A percentile compares a stretch with the other conserved stretches of the same genome.
Evolutionary conservation across 768 basidiomycete genomes (phyloP).

Genomic region (Xerocomellus intermedius): DNA sequence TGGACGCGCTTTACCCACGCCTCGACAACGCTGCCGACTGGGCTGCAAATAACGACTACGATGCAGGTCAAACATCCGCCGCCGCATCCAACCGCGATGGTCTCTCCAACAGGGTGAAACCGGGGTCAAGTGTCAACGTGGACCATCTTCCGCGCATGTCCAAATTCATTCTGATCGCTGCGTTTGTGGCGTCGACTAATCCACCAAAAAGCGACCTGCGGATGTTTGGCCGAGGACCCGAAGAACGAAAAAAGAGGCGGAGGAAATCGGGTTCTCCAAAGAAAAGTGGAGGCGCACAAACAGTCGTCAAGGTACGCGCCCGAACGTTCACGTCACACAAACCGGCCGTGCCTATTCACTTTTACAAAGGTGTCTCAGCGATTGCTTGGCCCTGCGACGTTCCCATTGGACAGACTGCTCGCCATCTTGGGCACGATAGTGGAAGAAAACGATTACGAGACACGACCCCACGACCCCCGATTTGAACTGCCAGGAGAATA

Average conservation of each 20-base stretch:
- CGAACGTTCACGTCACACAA: not conserved
- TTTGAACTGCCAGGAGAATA: conserved; percentile 64
- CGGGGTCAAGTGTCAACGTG: conserved; percentile 18
- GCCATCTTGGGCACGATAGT: conserved; percentile 78
- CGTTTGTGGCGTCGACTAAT: conserved; percentile 83
- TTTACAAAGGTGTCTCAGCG: conserved; percentile 61
- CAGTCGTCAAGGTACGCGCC: conserved; percentile 44
- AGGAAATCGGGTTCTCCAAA: conserved; percentile 39
- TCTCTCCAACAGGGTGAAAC: conserved; percentile 3
- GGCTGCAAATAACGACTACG: conserved; percentile 52
- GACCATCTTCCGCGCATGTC: conserved; percentile 59
- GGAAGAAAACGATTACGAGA: conserved; percentile 63
- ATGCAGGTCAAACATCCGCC: conserved; percentile 11
- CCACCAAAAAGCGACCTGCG: conserved; percentile 76
- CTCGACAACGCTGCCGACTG: conserved; percentile 62
- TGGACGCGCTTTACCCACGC: conserved; percentile 70
- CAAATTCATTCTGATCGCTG: conserved; percentile 72
- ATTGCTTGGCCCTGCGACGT: conserved; percentile 75
- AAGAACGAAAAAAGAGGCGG: conserved; percentile 61
- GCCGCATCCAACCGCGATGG: not conserved
- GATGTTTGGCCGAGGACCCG: conserved; percentile 76
- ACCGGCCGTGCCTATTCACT: not conserved
- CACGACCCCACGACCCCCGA: conserved; percentile 43
- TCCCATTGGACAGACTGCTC: conserved; percentile 75
- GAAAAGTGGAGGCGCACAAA: conserved; percentile 36